Evolutionary conservation across 73 alveolate species (phyloP), one percentile per base, ranked within the genome.

Genomic region (Paramecium caudatum): DNA sequence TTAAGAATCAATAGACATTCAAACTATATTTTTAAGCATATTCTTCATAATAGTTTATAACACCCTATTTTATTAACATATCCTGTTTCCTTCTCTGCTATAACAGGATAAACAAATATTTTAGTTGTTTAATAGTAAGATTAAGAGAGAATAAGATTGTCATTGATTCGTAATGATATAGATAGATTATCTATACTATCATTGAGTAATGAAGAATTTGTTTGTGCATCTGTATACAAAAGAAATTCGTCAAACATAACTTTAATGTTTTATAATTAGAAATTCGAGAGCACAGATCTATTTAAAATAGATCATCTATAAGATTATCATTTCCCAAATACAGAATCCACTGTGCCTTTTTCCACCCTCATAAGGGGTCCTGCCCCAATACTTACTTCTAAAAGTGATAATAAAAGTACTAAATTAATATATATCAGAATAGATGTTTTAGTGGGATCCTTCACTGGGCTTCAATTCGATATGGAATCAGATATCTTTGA

Each of bases 31-130:
- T 41, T 21, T 39, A 41, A 41, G 43, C 21, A 19, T 21, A 1
- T 74, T 9, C 47, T 74, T n/a, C 46, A 17, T 21, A 74, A 74
- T 39, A 4, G 25, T 16, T 74, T 21, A 7, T 25, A 74, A 16
- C 43, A 36, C 4, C 88, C 88, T 1, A 39, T 74, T 30, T 6
- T 74, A 17, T 74, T 74, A 74, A 39, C 88, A n/a, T 74, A 74
- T 21, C 88, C 88, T 12, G 88, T 74, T 8, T 37, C 70, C 1
- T 74, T 4, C 43, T 41, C 69, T 3, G 17, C 88, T 3, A 16
- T 41, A 8, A 43, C 39, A 15, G 88, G 88, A 41, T 17, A 74
- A 21, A 74, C 88, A 5, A 74, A 74, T 21, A 41, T 74, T 2
- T 13, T 74, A 23, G 32, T 74, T 0, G 21, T 32, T 45, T 45